phyloP scores from a whole-genome alignment of 176 grass and related monocot genomes.

The Juncus effusus region DNA sequence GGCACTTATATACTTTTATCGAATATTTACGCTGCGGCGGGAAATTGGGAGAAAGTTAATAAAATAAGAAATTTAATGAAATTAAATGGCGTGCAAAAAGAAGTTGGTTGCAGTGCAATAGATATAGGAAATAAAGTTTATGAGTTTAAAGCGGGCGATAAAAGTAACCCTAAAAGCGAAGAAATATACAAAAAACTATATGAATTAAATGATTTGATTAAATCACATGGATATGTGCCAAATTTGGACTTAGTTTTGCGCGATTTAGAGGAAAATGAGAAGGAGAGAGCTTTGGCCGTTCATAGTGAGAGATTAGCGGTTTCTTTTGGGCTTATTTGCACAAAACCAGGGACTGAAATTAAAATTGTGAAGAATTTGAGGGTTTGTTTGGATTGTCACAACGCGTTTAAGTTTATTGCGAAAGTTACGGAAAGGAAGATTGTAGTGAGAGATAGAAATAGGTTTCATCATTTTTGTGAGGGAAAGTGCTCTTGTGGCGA shows the following conservation, averaged over 20 bases:
- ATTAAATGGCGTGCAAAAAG: slow-evolving; percentile 61
- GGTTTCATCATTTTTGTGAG: slow-evolving; percentile 81
- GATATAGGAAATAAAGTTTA: slow-evolving; percentile 55
- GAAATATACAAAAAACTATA: slow-evolving; percentile 79
- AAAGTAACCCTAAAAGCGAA: slow-evolving; percentile 46
- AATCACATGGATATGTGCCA: slow-evolving; percentile 60
- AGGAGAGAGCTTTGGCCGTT: slow-evolving; percentile 57
- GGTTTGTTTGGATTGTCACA: slow-evolving; percentile 79
- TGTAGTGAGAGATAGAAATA: slow-evolving; percentile 76
- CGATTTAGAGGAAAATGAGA: slow-evolving; percentile 55
- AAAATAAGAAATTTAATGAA: slow-evolving; percentile 69
- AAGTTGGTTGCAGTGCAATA: slow-evolving; percentile 73
- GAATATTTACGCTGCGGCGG: slow-evolving; percentile 70
- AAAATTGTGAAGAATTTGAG: slow-evolving; percentile 91
- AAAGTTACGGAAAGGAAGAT: slow-evolving; percentile 65
- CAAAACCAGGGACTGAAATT: slow-evolving; percentile 47
- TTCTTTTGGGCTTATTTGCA: slow-evolving; percentile 74
- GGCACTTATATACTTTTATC: slow-evolving; percentile 73
- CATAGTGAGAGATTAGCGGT: slow-evolving; percentile 93
- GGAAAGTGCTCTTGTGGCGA: slow-evolving; percentile 74
- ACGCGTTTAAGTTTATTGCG: slow-evolving; percentile 60
- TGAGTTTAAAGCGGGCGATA: slow-evolving; percentile 79
- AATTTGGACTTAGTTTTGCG: slow-evolving; percentile 67
- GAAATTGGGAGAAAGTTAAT: slow-evolving; percentile 58
- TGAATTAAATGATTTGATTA: slow-evolving; percentile 54